phyloP scores from a whole-genome alignment of 164 flowering plant species.

The Nelumbo lutea region DNA sequence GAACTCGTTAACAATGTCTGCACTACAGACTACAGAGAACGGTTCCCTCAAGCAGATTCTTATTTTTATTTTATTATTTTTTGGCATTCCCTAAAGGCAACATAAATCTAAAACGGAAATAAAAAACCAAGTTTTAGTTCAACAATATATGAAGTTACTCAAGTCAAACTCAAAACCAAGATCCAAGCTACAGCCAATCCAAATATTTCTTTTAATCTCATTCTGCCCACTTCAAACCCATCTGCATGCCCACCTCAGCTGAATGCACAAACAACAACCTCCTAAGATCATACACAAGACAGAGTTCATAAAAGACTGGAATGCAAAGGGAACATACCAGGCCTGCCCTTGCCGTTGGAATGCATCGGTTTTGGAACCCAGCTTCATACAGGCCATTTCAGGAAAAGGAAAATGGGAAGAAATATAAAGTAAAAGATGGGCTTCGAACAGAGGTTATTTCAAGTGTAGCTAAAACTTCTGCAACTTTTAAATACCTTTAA shows the following conservation, averaged over 20 bases:
- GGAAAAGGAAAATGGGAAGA: not conserved
- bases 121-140: too few relatives aligned
- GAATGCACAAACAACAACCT: not conserved
- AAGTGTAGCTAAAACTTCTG: not conserved
- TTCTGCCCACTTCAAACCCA: not conserved
- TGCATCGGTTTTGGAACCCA: conserved; percentile 88
- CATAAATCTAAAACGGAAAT: too few relatives aligned
- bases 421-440: conserved; percentile 3
- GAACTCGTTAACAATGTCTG: too few relatives aligned
- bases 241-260: not conserved
- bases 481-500: not conserved
- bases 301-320: not conserved
- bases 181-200: not conserved
- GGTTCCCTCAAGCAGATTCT: too few relatives aligned
- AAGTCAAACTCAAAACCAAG: not conserved
- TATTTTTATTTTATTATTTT: too few relatives aligned
- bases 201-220: not conserved
- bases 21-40: too few relatives aligned
- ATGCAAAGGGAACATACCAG: conserved; percentile 44
- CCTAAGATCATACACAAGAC: too few relatives aligned
- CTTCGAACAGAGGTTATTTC: not conserved
- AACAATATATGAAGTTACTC: too few relatives aligned
- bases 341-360: conserved; percentile 88
- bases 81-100: too few relatives aligned
- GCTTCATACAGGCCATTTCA: conserved; percentile 81